Conservation (phyloP, 148 eudicot genomes). For the Silene uniflora region DNA sequence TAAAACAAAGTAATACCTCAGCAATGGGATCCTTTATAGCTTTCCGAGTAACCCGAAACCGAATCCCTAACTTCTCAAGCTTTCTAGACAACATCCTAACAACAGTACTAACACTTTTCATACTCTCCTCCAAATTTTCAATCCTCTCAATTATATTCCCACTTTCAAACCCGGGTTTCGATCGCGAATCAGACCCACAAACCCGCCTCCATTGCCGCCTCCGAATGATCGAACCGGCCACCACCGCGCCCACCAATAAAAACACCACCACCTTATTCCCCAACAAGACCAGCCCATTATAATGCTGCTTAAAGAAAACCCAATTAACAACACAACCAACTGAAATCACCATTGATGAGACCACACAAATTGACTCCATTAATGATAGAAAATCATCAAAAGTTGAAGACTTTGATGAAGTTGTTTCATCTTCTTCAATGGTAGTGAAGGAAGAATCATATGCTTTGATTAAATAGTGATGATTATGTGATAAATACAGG, state of each 20-base stretch:
- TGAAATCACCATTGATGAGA: constrained; percentile 51
- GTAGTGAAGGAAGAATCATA: constrained; percentile 28
- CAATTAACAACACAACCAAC: constrained; percentile 39
- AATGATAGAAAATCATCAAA: constrained; percentile 54
- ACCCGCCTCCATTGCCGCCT: constrained; percentile 79
- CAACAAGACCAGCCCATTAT: constrained; percentile 36
- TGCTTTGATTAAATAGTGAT: constrained; percentile 26
- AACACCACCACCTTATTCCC: constrained; percentile 47
- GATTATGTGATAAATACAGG: constrained; percentile 19
- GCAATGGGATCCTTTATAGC: constrained; percentile 78
- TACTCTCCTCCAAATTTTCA: constrained; percentile 85
- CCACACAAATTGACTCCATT: constrained; percentile 50
- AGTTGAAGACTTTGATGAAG: constrained; percentile 22
- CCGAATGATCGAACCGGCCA: constrained; percentile 59
- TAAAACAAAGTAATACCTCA: constrained; percentile 47
- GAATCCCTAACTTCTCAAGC: constrained; percentile 87
- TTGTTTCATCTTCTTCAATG: constrained; percentile 9
- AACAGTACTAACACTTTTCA: constrained; percentile 47
- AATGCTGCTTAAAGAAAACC: constrained; percentile 31
- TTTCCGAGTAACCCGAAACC: constrained; percentile 76
- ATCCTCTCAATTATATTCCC: constrained; percentile 72
- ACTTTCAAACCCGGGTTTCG: constrained; percentile 34
- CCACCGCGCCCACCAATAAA: constrained; percentile 60
- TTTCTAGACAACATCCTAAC: constrained; percentile 71
- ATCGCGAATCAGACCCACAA: constrained; percentile 26